These are phyloP conservation scores for Pseudozyma sp. DNA, from an alignment of 1,284 basidiomycete species.

Conservation along the genomic window DNA sequence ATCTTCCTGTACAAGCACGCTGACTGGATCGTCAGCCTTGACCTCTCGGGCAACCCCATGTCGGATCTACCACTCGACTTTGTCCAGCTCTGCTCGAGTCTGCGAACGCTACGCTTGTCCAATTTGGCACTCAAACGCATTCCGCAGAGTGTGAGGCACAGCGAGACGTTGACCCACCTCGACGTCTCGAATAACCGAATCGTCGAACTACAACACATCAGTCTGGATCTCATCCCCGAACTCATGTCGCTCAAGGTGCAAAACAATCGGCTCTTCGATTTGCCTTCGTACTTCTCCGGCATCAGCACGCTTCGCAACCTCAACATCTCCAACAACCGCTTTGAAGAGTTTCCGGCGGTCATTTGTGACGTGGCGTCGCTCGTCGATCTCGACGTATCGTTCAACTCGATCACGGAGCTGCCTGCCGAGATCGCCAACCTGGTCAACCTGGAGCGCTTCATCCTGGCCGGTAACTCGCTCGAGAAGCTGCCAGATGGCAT, in stretches of 20 bases:
- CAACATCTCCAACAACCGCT: constrained; percentile 98
- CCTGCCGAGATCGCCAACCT: constrained; percentile 84
- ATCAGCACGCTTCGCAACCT: constrained; percentile 80
- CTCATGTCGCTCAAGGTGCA: constrained; percentile 83
- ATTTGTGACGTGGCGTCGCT: constrained; percentile 82
- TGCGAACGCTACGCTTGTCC: constrained; percentile 88
- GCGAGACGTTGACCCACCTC: constrained; percentile 80
- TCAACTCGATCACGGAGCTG: constrained; percentile 87
- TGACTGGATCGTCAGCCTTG: constrained; percentile 85
- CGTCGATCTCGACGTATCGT: constrained; percentile 90
- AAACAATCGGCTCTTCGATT: constrained; percentile 89
- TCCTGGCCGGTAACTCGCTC: constrained; percentile 63
- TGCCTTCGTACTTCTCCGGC: constrained; percentile 86
- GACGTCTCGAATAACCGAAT: constrained; percentile 96
- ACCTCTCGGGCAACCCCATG: constrained; percentile 94
- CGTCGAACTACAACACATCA: constrained; percentile 86
- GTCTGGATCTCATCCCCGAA: constrained; percentile 80
- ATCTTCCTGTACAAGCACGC: constrained; percentile 88
- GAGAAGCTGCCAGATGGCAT: constrained; percentile 60
- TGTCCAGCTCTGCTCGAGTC: constrained; percentile 85
- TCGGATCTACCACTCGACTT: constrained; percentile 97
- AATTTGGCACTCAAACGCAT: constrained; percentile 95
- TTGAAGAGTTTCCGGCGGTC: constrained; percentile 81
- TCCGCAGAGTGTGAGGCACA: constrained; percentile 84
- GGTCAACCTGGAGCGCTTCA: constrained; percentile 58